These are phyloP conservation scores for Rhizophagus clarus DNA, from an alignment of 192 early-diverging fungal species.

Conservation along the genomic window DNA sequence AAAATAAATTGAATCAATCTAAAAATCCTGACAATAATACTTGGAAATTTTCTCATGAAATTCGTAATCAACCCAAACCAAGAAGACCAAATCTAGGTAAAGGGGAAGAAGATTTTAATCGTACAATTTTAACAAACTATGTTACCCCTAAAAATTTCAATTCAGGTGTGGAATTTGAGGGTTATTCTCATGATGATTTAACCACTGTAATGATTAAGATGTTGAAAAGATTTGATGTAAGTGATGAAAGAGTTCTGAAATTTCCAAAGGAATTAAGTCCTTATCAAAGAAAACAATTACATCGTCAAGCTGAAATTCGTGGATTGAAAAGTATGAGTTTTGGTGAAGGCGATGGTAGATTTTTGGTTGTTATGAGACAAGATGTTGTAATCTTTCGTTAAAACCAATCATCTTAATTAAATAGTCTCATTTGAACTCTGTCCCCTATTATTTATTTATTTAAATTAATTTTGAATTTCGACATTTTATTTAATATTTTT, in stretches of 20 bases:
- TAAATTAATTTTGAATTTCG: no score
- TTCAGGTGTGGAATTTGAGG: neutral
- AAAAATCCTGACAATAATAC: neutral
- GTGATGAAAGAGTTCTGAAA: conserved; percentile 27
- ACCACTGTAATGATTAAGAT: conserved; percentile 16
- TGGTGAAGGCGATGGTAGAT: conserved; percentile 31
- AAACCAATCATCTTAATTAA: no score
- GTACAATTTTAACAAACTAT: conserved; percentile 16
- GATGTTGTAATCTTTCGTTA: conserved; percentile 29
- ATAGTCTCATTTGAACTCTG: neutral
- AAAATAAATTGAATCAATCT: neutral
- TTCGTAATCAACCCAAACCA: conserved; percentile 20
- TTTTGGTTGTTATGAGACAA: conserved; percentile 28
- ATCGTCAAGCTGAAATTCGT: conserved; percentile 25
- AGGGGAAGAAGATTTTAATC: conserved; percentile 28
- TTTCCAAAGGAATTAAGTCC: conserved; percentile 20
- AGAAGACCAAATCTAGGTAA: conserved; percentile 20
- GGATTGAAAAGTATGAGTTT: conserved; percentile 31
- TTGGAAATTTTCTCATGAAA: conserved; percentile 28
- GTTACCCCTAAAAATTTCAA: conserved; percentile 16
- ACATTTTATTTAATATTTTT: no score
- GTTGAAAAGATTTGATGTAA: conserved; percentile 18
- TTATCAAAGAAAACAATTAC: conserved; percentile 29
- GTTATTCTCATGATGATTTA: neutral
- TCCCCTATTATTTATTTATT: neutral